Evolutionary conservation across 2,329 filamentous ascomycete genomes (phyloP), one percentile per base, ranked within the genome.

Genomic region (Sporothrix mexicana): DNA sequence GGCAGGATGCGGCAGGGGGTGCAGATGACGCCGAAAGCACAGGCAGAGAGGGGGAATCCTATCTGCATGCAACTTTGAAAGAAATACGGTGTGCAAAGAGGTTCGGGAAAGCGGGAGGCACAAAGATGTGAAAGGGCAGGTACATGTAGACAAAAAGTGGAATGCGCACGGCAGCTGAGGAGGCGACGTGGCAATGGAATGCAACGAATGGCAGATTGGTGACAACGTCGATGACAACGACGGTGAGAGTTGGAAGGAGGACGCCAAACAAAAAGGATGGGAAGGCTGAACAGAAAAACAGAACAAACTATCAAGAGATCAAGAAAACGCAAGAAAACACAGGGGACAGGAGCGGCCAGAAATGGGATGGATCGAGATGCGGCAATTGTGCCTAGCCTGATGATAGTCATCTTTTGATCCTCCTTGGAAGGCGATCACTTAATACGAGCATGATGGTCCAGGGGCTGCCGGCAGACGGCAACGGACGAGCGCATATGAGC

Each of bases 141-240:
- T 61, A 61, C 7, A 30, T 61, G 12, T 25, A 43, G 41, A 66
- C 41, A 25, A 12, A 20, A 10, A 36, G 25, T 25, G 61, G 61
- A 66, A 66, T 66, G 61, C 25, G 36, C 41, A n/a, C 41, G 20
- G 61, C 61, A 25, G 61, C 41, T 20, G 61, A 51, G 61, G 25
- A 12, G 36, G 41, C 41, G 41, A 25, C 61, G 61, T 47, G 41
- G 61, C 41, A 47, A 13, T 25, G 61, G 41, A 66, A 66, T 66
- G 61, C 23, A 7, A 20, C n/a, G 36, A 57, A n/a, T 3, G 2
- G 36, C 41, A 66, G 20, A 64, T 17, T 47, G 41, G 61, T 66
- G 61, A 64, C 41, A 47, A 25, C 13, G 41, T 64, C 20, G 41
- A 47, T 47, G 41, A 25, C n/a, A 43, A 62, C n/a, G 61, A 43